Evolutionary conservation across 2,329 filamentous ascomycete genomes (phyloP).

Genomic region (Amauroascus verrucosus): DNA sequence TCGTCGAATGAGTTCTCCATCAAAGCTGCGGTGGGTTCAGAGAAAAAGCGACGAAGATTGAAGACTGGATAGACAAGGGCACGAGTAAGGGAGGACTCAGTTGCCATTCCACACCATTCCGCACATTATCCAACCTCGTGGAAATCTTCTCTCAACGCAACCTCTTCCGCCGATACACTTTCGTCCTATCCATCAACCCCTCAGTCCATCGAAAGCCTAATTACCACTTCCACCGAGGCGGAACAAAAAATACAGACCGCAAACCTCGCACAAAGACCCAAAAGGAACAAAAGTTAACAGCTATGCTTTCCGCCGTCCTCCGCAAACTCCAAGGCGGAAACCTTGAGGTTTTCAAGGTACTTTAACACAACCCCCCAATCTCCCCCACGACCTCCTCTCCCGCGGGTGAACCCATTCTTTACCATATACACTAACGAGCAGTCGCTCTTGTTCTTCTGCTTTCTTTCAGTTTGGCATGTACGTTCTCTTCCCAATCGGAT

Average conservation of each 20-base stretch:
- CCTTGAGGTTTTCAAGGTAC: constrained; percentile 88
- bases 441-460: background rate
- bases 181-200: background rate
- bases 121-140: no score
- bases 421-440: background rate
- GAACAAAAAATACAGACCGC: background rate
- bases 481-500: constrained; percentile 94
- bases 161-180: no score
- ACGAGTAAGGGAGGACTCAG: background rate
- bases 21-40: background rate
- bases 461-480: constrained; percentile 80
- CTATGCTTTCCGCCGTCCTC: constrained; percentile 32
- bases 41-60: background rate
- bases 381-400: no score
- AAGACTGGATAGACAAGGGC: background rate
- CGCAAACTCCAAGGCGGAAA: constrained; percentile 68
- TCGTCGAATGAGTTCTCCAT: background rate
- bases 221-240: no score
- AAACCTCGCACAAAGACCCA: background rate
- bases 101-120: no score
- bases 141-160: no score
- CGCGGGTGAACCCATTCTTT: no score
- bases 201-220: no score
- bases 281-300: background rate
- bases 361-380: background rate